Conservation (phyloP, 257 asterid species). For the Rauvolfia tetraphylla region DNA sequence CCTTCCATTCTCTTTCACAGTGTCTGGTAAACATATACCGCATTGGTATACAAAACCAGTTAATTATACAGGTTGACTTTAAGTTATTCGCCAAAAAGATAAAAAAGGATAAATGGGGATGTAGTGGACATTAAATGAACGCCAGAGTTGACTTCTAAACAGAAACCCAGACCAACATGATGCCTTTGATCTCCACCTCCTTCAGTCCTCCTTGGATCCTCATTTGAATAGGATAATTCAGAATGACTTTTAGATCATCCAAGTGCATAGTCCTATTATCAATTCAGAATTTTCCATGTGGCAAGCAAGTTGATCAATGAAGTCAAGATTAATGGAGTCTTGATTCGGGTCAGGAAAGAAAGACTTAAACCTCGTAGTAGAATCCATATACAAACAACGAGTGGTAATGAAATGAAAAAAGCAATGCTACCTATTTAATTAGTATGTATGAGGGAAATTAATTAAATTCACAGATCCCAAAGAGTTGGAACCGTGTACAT, state of each 20-base stretch:
- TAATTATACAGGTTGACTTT: too few relatives aligned
- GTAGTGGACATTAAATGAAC: background rate
- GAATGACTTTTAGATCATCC: background rate
- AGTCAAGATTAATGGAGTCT: too few relatives aligned
- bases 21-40: too few relatives aligned
- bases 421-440: background rate
- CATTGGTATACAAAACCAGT: too few relatives aligned
- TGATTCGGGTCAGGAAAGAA: too few relatives aligned
- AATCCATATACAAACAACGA: background rate
- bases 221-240: background rate
- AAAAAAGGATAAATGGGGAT: too few relatives aligned
- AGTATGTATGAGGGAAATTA: too few relatives aligned
- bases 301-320: background rate
- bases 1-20: too few relatives aligned
- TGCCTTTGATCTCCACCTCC: background rate
- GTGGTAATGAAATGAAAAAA: background rate
- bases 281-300: too few relatives aligned
- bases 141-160: background rate
- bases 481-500: background rate
- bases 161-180: background rate
- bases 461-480: constrained; percentile 5
- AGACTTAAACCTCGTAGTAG: background rate
- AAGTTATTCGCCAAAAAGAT: too few relatives aligned
- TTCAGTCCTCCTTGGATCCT: too few relatives aligned
- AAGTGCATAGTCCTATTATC: too few relatives aligned